A percentile compares a stretch with the other conserved stretches of the same genome.
phyloP scores from a whole-genome alignment of 2,329 filamentous ascomycete species.

The Coccinonectria pachysandricola region DNA sequence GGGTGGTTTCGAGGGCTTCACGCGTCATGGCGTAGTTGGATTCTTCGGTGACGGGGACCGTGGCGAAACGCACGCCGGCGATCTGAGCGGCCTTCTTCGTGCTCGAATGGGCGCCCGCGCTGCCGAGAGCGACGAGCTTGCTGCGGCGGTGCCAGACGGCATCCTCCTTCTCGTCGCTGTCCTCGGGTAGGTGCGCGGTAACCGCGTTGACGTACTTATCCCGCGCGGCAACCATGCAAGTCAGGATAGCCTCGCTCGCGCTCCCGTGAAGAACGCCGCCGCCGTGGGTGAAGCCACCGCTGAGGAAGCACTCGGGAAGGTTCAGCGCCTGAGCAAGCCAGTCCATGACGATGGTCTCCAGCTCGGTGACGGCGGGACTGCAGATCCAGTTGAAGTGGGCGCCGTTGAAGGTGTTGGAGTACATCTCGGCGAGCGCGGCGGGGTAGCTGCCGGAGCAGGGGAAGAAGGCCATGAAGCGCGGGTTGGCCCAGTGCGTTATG shows the following conservation, averaged over 20 bases:
- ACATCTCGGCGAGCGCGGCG: constrained; percentile 83
- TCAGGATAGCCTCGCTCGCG: constrained; percentile 79
- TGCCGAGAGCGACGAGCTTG: constrained; percentile 65
- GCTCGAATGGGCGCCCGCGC: constrained; percentile 69
- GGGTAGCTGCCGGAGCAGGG: constrained; percentile 75
- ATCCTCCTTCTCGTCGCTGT: constrained; percentile 57
- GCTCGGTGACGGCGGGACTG: constrained; percentile 80
- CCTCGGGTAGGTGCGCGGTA: constrained; percentile 37
- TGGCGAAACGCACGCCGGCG: constrained; percentile 70
- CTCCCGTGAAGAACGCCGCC: constrained; percentile 93
- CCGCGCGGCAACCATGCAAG: constrained; percentile 75
- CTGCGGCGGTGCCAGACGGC: constrained; percentile 47
- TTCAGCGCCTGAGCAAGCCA: constrained; percentile 73
- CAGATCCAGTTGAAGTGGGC: constrained; percentile 98
- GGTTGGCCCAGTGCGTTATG: constrained; percentile 88
- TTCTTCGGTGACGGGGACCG: constrained; percentile 51
- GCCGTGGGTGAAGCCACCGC: constrained; percentile 57
- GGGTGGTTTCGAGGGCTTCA: constrained; percentile 44
- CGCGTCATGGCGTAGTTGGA: constrained; percentile 64
- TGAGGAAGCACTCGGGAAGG: constrained; percentile 64
- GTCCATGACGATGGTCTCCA: constrained; percentile 87
- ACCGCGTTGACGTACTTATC: constrained; percentile 63
- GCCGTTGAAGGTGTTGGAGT: constrained; percentile 76
- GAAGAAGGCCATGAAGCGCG: constrained; percentile 95
- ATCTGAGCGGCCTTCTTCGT: constrained; percentile 83